Evolutionary conservation across 768 basidiomycete species (phyloP).

Genomic region (Suillus cothurnatus): DNA sequence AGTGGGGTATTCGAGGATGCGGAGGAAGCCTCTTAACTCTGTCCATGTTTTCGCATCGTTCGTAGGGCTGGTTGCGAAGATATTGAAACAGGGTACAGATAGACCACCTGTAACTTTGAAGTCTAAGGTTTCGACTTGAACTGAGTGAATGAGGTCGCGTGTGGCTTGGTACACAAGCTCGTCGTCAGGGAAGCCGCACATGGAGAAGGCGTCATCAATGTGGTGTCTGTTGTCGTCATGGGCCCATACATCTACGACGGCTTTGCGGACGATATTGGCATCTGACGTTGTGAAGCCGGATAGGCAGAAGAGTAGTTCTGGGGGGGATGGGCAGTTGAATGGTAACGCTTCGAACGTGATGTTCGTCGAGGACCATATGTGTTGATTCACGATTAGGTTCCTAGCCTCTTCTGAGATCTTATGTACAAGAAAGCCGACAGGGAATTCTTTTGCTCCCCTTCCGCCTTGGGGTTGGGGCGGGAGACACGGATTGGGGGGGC

Average conservation of each 20-base stretch:
- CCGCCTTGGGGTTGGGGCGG: not conserved
- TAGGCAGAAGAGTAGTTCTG: not conserved
- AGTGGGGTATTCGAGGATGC: too few species aligned
- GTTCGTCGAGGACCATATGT: too few species aligned
- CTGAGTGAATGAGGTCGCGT: not conserved
- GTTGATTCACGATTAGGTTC: not conserved
- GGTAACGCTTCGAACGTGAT: too few species aligned
- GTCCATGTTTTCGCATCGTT: slow-evolving; percentile 11
- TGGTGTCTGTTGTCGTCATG: not conserved
- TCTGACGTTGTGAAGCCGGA: not conserved
- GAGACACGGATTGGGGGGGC: not conserved
- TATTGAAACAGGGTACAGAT: not conserved
- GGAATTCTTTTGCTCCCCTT: not conserved
- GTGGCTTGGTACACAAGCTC: not conserved
- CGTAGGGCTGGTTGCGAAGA: not conserved
- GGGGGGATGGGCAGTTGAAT: too few species aligned
- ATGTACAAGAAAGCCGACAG: not conserved
- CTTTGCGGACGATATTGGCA: too few species aligned
- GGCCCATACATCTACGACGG: not conserved
- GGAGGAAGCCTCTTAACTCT: too few species aligned
- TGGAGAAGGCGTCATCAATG: not conserved
- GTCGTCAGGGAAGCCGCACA: accelerated
- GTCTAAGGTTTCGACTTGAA: not conserved
- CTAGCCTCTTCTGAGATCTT: not conserved
- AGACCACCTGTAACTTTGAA: not conserved